A percentile compares a stretch with the other conserved stretches of the same genome.
These are phyloP conservation scores for Elongisporangium undulatum DNA, from an alignment of 352 stramenopile species.

Conservation along the genomic window DNA sequence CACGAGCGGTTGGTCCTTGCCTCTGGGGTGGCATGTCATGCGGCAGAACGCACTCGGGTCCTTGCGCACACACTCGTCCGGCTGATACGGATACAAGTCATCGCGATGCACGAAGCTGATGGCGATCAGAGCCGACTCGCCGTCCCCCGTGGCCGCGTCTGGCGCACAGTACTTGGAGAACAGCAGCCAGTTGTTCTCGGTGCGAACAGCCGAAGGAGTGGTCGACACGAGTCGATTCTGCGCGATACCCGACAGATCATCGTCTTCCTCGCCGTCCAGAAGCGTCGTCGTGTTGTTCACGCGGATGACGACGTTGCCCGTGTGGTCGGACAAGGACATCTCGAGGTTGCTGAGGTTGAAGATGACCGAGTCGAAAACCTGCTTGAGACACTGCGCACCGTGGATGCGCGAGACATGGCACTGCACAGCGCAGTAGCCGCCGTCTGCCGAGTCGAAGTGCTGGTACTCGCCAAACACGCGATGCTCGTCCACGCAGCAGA, in stretches of 20 bases:
- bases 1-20: background rate
- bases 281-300: constrained; percentile 20
- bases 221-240: constrained; percentile 37
- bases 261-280: constrained; percentile 8
- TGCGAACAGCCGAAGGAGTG: constrained; percentile 18
- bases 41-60: background rate
- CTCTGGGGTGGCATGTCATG: background rate
- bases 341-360: constrained; percentile 31
- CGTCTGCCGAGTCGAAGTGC: constrained; percentile 19
- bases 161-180: constrained; percentile 19
- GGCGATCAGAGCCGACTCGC: background rate
- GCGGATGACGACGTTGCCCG: constrained; percentile 32
- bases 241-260: constrained; percentile 11
- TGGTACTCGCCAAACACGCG: constrained; percentile 26
- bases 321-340: constrained; percentile 35
- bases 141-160: background rate
- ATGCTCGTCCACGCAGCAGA: background rate
- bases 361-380: constrained; percentile 32
- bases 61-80: constrained; percentile 13
- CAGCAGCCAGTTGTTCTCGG: constrained; percentile 37
- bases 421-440: constrained; percentile 19
- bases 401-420: constrained; percentile 27
- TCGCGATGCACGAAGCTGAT: constrained; percentile 24
- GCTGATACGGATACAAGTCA: constrained; percentile 29
- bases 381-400: constrained; percentile 15